These are phyloP conservation scores for Fragosphaeria purpurea DNA, from an alignment of 2,329 filamentous ascomycete genomes.

Conservation along the genomic window DNA sequence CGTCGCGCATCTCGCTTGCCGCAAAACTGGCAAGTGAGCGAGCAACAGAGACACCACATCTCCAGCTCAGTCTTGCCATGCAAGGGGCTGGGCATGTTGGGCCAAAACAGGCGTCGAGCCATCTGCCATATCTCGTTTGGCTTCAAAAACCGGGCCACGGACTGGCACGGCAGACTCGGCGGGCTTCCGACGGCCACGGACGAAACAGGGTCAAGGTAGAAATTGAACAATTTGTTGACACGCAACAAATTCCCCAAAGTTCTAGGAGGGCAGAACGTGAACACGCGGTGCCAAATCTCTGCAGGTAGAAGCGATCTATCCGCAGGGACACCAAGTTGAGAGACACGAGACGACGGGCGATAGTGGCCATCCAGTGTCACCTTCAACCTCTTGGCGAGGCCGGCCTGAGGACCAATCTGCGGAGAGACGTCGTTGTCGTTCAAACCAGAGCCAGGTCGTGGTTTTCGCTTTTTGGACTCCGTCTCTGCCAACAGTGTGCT, in stretches of 20 bases:
- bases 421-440: too few species aligned
- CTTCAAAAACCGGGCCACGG: conserved; percentile 24
- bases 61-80: conserved; percentile 55
- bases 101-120: conserved; percentile 56
- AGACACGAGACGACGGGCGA: not conserved
- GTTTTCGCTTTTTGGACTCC: conserved; percentile 21
- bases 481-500: conserved; percentile 2
- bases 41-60: conserved; percentile 65
- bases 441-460: not conserved
- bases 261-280: conserved; percentile 54
- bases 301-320: conserved; percentile 36
- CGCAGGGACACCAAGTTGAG: not conserved
- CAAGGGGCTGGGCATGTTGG: conserved; percentile 60
- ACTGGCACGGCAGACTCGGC: conserved; percentile 15
- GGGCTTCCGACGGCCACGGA: conserved; percentile 5
- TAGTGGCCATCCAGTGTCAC: conserved; percentile 15
- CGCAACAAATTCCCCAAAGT: conserved; percentile 54
- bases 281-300: conserved; percentile 61
- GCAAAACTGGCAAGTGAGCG: conserved; percentile 59
- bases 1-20: conserved; percentile 25
- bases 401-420: not conserved
- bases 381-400: conserved; percentile 20
- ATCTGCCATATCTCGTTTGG: conserved; percentile 62
- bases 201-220: conserved; percentile 43
- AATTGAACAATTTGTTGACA: conserved; percentile 58